Evolutionary conservation across 805 yeast species (phyloP), one percentile per base, ranked within the genome.

Genomic region (Metschnikowia kofuensis): DNA sequence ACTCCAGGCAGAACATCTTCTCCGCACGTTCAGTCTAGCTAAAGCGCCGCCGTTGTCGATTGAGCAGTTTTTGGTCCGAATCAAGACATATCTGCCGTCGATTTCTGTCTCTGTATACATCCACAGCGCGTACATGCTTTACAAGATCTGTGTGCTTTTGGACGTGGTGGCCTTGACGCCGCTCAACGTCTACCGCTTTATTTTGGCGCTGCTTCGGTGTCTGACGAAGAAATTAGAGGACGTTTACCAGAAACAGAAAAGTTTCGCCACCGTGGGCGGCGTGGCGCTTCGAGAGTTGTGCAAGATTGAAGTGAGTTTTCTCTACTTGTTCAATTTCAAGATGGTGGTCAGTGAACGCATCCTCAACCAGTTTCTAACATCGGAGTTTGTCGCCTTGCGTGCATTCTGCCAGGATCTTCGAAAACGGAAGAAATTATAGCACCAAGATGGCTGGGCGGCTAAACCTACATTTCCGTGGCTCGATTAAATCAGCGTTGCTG

Each of bases 241-340:
- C 53, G 66, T 74, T 39, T 70, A 75, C 55, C 75, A 65, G 54
- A 70, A 68, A 42, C 79, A 73, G 44, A 58, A 57, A 30, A 67
- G 68, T 40, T 75, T 70, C 51, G 76, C 79, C 38, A 69, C 68
- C 35, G 70, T 75, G n/a, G 70, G 72, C 4, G 80, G 80, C 2
- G 63, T 75, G n/a, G 67, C 65, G 40, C 57, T 63, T 9, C 59
- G 58, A 5, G 86, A 81, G 46, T 63, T 81, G 42, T 64, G 69
- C 47, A 64, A 69, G 28, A 62, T 82, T 39, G 86, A 81, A 55
- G 71, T 79, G 16, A 74, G 81, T 1, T 65, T 80, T 36, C 61
- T 82, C 48, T 77, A 76, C 54, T 57, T 80, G 40, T 51, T 77
- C 43, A 76, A 79, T 57, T 81, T 79, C 59, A 74, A 77, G 42